Percentiles rank a stretch among this genome's conserved stretches.
Evolutionary conservation across 2,329 filamentous ascomycete species (phyloP).

Genomic region (Penicillium carneum): DNA sequence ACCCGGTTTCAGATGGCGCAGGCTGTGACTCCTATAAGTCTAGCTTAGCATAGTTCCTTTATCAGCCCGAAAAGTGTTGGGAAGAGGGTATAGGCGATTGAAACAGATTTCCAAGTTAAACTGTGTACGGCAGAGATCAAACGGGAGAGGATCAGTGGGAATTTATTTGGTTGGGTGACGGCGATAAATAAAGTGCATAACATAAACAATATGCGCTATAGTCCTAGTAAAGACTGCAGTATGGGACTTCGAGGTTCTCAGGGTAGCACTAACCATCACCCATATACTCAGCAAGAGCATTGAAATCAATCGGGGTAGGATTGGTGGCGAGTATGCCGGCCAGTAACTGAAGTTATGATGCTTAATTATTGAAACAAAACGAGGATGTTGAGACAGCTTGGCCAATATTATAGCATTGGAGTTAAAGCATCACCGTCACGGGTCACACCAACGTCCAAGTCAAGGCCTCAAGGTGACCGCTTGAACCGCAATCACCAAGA

Average conservation of each 20-base stretch:
- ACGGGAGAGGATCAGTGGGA: no score
- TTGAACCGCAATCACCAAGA: neutral
- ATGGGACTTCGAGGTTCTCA: neutral
- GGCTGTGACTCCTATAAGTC: neutral
- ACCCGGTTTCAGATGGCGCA: neutral
- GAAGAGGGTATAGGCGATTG: neutral
- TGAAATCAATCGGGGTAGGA: neutral
- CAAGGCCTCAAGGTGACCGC: neutral
- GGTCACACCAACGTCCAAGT: neutral
- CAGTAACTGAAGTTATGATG: neutral
- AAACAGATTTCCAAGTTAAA: no score
- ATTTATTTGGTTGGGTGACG: no score
- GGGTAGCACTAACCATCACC: neutral
- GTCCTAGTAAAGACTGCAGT: neutral
- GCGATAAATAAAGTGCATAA: neutral
- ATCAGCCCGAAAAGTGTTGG: fast-evolving
- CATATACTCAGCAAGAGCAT: neutral
- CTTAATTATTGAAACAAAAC: neutral
- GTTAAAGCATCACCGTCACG: neutral
- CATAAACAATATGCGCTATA: neutral
- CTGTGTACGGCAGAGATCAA: neutral
- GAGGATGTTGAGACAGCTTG: no score
- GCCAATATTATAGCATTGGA: neutral
- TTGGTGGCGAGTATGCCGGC: neutral
- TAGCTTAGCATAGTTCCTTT: neutral